Evolutionary conservation across 2,329 filamentous ascomycete species (phyloP), one percentile per base, ranked within the genome.

Genomic region (Pestalotiopsis sp.): DNA sequence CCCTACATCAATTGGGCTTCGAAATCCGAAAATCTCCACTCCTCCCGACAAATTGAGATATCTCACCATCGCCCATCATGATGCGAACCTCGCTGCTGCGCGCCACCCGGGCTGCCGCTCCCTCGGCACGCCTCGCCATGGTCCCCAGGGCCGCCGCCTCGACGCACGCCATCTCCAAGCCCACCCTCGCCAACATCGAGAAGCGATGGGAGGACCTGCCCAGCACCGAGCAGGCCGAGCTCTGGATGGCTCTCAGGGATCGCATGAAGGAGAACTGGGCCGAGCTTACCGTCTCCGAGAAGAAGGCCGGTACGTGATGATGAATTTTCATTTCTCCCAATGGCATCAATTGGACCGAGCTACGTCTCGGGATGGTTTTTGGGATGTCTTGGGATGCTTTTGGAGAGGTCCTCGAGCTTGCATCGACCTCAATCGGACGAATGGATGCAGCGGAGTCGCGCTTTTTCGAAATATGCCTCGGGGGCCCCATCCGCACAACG

Each of bases 131-230:
- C n/a, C 64, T 66, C 76, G 77, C 72, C 69, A 81, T 84, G 77
- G 80, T 84, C 76, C 82, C 82, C 76, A 80, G 83, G 72, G 83
- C 84, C 74, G 85, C 85, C 79, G 85, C 89, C 77, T 90, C 92
- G 76, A 93, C 93, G 76, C 94, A 97, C 83, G 95, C 95, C 81
- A 97, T 99, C 85, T 97, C 95, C 79, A 98, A 98, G 87, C 96
- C 97, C 76, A 98, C 94, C 69, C 90, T 99, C 79, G 93, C 94
- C 84, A 94, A 97, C 85, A 98, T 99, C 80, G 96, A 99, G 91
- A 98, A 97, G 92, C 90, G 96, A 87, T 99, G 96, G 96, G 96
- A 99, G 87, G 90, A 87, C 72, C 95, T 98, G 93, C 95, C 95
- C 69, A 94, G 96, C 73, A 94, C 97, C 88, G 96, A 99, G 90